These are phyloP conservation scores for Gossypium lobatum DNA, from an alignment of 441 rosid species.

Conservation along the genomic window DNA sequence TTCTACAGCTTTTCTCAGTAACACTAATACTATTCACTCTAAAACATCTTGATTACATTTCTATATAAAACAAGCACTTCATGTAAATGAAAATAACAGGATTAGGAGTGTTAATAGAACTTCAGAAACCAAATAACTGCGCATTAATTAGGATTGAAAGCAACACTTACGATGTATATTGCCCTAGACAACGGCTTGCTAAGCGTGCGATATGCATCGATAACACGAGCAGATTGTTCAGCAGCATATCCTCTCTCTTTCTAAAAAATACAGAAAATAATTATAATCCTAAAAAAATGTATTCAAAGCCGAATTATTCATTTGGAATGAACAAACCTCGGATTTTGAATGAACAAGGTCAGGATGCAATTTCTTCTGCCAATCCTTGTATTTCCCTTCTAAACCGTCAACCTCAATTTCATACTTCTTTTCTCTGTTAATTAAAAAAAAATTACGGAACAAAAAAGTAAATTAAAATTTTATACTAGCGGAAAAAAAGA, in stretches of 20 bases:
- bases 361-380: slow-evolving; percentile 97
- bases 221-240: slow-evolving; percentile 79
- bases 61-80: background rate
- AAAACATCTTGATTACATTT: background rate
- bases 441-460: background rate
- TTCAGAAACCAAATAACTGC: background rate
- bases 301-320: background rate
- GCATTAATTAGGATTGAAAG: background rate
- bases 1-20: background rate
- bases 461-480: background rate
- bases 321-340: slow-evolving; percentile 37
- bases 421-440: slow-evolving; percentile 56
- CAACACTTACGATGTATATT: slow-evolving; percentile 60
- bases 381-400: slow-evolving; percentile 67
- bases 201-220: slow-evolving; percentile 75
- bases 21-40: background rate
- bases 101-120: background rate
- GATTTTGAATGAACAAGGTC: slow-evolving; percentile 94
- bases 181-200: slow-evolving; percentile 60
- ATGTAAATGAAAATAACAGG: slow-evolving; percentile 3
- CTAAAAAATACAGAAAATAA: slow-evolving; percentile 28
- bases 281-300: background rate
- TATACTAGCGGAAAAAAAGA: background rate
- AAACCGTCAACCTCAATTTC: slow-evolving; percentile 49
- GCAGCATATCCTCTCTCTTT: slow-evolving; percentile 79